Base-by-base conservation (phyloP, 2,329 filamentous ascomycete species). In the Neoascochyta sp. region DNA sequence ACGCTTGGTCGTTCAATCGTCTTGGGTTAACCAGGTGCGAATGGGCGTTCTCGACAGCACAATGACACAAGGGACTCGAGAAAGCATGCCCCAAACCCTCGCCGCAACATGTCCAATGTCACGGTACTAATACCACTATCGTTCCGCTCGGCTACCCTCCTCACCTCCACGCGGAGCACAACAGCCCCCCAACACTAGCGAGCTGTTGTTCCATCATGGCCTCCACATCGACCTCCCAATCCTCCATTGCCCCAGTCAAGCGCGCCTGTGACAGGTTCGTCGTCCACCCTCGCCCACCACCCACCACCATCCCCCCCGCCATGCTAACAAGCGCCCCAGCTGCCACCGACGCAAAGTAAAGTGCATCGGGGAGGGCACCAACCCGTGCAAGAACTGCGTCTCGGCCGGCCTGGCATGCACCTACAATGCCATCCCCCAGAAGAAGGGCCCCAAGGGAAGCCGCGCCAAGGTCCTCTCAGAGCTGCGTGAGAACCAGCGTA, bases 401-500 rank as follows among this genome's bases (percentile, higher is more conserved):
- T 71, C 72, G 34, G 75, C 76, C 16, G 70, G 73, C 14, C 67
- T 81, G 38, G 69, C 64, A n/a, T 81, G 77, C 63, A 80, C 76
- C 43, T 76, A 78, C 54, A 78, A 80, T 47, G 75, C 78, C 47
- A 71, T 81, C 23, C 77, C 77, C 9, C 74, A 77, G 56, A 80
- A 79, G 58, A 74, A 79, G 45, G 77, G 77, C 3, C 77, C 77
- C 9, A 81, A 80, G 49, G 73, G 74, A 16, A 76, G 74, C 27
- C 70, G 75, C 37, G 77, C 77, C 18, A 75, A 78, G 43, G 75
- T 81, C 22, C 76, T 81, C 35, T 77, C 76, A 39, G 75, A 79
- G 59, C 63, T 81, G 13, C 68, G 77, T 29, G 74, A 67, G 65
- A 76, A 55, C 39, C 61, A 63, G 56, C 66, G 57, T 45, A 62